These are phyloP conservation scores for Elongisporangium senticosum DNA, from an alignment of 352 stramenopile species.

Conservation along the genomic window DNA sequence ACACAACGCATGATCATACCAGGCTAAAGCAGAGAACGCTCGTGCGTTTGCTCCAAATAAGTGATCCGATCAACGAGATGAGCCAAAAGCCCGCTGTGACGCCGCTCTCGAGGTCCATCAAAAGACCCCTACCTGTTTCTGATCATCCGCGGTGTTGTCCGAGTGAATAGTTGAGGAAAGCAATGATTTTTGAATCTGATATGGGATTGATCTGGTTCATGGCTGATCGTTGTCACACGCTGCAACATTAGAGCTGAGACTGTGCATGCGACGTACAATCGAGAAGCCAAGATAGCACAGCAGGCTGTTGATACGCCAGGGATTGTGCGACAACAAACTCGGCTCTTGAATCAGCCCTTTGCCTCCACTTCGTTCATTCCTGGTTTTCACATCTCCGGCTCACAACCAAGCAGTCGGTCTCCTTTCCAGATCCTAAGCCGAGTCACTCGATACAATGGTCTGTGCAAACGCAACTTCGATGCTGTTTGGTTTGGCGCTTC, in stretches of 20 bases:
- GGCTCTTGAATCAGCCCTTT: no score
- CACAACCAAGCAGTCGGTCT: background rate
- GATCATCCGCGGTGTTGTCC: no score
- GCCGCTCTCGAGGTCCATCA: no score
- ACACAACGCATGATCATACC: no score
- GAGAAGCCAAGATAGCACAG: background rate
- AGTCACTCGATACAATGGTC: background rate
- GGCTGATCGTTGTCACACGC: background rate
- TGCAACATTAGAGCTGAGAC: background rate
- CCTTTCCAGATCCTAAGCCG: background rate
- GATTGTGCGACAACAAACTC: no score
- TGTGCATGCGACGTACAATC: background rate
- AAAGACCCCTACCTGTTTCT: no score
- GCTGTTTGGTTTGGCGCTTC: background rate
- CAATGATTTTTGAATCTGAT: background rate
- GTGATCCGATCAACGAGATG: no score
- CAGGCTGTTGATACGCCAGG: no score
- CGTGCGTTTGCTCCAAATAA: no score
- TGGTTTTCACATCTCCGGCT: background rate
- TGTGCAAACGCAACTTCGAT: background rate
- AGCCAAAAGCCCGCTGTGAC: no score
- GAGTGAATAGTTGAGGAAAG: no score
- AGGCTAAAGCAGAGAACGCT: no score
- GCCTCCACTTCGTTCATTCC: background rate
- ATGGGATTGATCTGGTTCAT: background rate